These are phyloP conservation scores for Lepiota venenata DNA, from an alignment of 768 basidiomycete genomes.

Conservation along the genomic window DNA sequence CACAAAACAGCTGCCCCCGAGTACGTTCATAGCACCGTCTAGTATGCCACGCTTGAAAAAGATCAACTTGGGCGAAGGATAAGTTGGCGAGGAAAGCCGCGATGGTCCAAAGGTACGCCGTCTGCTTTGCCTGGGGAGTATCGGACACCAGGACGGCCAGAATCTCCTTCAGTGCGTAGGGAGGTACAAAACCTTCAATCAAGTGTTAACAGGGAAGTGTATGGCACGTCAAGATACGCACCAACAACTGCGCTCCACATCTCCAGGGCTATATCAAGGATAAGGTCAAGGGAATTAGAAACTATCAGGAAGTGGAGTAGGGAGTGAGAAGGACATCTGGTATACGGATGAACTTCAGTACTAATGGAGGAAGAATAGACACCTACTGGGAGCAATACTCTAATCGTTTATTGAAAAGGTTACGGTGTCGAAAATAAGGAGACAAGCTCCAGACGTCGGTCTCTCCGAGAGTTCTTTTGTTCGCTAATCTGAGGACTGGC, in stretches of 20 bases:
- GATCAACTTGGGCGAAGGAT: slow-evolving; percentile 64
- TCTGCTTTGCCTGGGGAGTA: slow-evolving; percentile 35
- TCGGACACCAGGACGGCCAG: slow-evolving; percentile 44
- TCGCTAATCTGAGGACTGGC: slow-evolving; percentile 54
- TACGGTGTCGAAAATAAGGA: slow-evolving; percentile 65
- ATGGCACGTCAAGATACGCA: slow-evolving; percentile 18
- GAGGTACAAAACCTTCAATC: slow-evolving; percentile 55
- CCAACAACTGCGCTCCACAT: slow-evolving; percentile 58
- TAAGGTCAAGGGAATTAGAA: slow-evolving; percentile 68
- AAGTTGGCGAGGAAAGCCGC: slow-evolving; percentile 59
- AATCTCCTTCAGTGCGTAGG: slow-evolving; percentile 63
- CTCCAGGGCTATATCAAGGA: slow-evolving; percentile 54
- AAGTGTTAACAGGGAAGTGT: not conserved
- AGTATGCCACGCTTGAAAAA: slow-evolving; percentile 64
- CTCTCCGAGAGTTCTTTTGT: slow-evolving; percentile 44
- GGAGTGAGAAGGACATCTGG: slow-evolving; percentile 52
- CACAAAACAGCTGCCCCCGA: slow-evolving; percentile 67
- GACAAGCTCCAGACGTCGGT: slow-evolving; percentile 62
- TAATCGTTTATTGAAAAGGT: slow-evolving; percentile 61
- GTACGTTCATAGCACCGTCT: slow-evolving; percentile 70
- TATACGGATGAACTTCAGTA: not conserved
- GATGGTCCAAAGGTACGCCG: slow-evolving; percentile 57
- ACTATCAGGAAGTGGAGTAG: slow-evolving; percentile 58
- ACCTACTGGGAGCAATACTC: slow-evolving; percentile 43
- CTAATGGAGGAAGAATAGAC: not conserved